These are phyloP conservation scores for Spathaspora arborariae DNA, from an alignment of 805 yeast genomes.

Conservation along the genomic window DNA sequence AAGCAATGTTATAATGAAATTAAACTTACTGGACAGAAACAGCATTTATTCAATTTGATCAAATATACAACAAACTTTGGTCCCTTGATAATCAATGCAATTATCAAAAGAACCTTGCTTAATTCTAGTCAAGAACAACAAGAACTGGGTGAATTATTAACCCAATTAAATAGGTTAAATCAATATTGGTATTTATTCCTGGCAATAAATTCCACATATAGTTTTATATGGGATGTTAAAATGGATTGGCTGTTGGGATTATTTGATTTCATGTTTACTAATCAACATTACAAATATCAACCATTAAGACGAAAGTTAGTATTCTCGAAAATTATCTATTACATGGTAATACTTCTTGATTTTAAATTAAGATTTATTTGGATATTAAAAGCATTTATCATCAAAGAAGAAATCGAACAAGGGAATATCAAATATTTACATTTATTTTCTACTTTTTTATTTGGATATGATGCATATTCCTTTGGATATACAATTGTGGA, in stretches of 20 bases:
- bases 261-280: constrained; percentile 30
- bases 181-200: constrained; percentile 42
- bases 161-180: constrained; percentile 20
- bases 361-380: constrained; percentile 70
- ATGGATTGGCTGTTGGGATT: constrained; percentile 83
- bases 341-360: constrained; percentile 56
- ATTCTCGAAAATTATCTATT: constrained; percentile 42
- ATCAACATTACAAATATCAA: constrained; percentile 9
- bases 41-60: constrained; percentile 65
- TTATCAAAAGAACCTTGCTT: constrained; percentile 18
- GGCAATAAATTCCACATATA: constrained; percentile 66
- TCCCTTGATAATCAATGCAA: constrained; percentile 28
- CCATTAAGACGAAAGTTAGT: constrained; percentile 18
- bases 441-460: constrained; percentile 26
- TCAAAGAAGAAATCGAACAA: constrained; percentile 17
- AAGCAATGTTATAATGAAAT: constrained; percentile 80
- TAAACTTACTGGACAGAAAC: constrained; percentile 41
- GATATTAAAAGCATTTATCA: constrained; percentile 53
- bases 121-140: constrained; percentile 11
- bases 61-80: constrained; percentile 66
- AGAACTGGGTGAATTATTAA: constrained; percentile 11
- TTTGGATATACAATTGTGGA: constrained; percentile 67
- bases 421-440: constrained; percentile 12
- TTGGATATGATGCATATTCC: constrained; percentile 38
- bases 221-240: constrained; percentile 84